phyloP scores from a whole-genome alignment of 116 monocot species.

The Iris pallida region DNA sequence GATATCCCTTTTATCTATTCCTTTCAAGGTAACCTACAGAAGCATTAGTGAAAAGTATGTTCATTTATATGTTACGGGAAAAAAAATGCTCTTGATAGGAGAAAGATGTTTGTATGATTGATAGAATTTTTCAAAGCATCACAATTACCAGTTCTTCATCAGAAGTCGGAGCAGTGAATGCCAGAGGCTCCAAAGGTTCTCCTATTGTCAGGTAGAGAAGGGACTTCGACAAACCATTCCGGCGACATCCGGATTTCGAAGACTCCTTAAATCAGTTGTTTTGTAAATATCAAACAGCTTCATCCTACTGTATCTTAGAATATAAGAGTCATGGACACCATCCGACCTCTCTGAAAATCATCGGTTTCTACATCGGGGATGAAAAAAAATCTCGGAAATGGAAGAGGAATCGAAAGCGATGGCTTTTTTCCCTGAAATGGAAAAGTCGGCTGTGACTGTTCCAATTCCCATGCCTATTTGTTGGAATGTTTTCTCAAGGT shows the following conservation, averaged over 20 bases:
- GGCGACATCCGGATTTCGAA: conserved; percentile 29
- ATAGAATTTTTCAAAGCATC: neutral
- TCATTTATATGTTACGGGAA: neutral
- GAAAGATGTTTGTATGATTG: neutral
- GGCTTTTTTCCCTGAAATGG: no score
- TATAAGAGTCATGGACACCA: conserved; percentile 29
- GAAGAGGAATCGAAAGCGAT: no score
- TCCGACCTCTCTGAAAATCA: conserved; percentile 59
- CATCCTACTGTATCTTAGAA: conserved; percentile 68
- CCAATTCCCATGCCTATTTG: no score
- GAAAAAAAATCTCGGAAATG: no score
- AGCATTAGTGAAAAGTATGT: conserved; percentile 4
- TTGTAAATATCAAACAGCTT: conserved; percentile 90
- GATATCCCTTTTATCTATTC: conserved; percentile 90
- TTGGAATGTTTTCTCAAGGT: no score
- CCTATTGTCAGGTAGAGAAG: conserved; percentile 54
- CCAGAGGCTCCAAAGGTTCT: conserved; percentile 62
- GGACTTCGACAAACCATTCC: conserved; percentile 48
- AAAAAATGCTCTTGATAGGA: neutral
- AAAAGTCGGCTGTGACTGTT: no score
- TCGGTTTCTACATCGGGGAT: no score
- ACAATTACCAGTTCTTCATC: conserved; percentile 81
- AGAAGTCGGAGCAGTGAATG: conserved; percentile 58
- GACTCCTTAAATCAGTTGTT: conserved; percentile 46
- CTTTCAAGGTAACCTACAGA: conserved; percentile 69